Evolutionary conservation across 208 protist species (phyloP).

Genomic region (Giardia duodenalis): DNA sequence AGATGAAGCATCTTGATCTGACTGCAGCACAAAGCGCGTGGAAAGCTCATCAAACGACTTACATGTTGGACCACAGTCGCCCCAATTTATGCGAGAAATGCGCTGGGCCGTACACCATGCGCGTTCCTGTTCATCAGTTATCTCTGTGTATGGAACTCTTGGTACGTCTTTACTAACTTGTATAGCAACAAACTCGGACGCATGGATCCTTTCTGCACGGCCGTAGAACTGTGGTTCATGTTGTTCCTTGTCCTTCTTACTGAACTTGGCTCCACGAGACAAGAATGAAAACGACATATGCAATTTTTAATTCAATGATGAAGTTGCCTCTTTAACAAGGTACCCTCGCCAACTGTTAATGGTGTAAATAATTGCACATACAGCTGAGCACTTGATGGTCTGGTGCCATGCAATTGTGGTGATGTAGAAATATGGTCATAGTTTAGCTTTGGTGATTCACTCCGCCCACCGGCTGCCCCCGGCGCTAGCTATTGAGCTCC

Average conservation of each 20-base stretch:
- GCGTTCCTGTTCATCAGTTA: background rate
- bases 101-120: background rate
- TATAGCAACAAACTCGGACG: background rate
- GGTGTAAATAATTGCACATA: too few species aligned
- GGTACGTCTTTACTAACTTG: background rate
- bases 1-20: too few species aligned
- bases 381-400: too few species aligned
- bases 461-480: too few species aligned
- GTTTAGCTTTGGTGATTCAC: too few species aligned
- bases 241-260: background rate
- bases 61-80: background rate
- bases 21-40: background rate
- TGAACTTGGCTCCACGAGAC: background rate
- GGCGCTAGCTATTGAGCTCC: too few species aligned
- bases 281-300: background rate
- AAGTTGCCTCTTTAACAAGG: too few species aligned
- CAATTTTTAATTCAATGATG: too few species aligned
- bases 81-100: background rate
- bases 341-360: too few species aligned
- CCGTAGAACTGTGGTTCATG: background rate
- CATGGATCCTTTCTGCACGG: background rate
- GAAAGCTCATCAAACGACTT: background rate
- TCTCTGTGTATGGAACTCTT: background rate
- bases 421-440: too few species aligned
- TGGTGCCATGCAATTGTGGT: too few species aligned